Evolutionary conservation across 2,329 filamentous ascomycete genomes (phyloP), one percentile per base, ranked within the genome.

Genomic region (Cryphonectria carpinicola): DNA sequence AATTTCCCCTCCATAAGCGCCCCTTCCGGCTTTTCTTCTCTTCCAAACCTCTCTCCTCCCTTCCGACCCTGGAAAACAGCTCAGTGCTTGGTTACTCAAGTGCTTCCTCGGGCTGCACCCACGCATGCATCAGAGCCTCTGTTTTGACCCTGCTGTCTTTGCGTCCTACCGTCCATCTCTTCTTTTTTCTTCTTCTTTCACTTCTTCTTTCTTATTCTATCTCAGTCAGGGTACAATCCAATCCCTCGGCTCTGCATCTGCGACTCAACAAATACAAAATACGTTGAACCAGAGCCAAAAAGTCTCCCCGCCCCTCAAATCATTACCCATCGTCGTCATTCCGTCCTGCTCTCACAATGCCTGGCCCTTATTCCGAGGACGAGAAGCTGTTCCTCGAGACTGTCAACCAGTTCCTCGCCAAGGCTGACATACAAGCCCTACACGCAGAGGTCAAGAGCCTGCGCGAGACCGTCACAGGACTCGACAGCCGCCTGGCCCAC

Each of bases 401-500:
- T 8, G 28, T 65, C 62, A 65, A 28, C 25, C 41, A 52, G 17
- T 65, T 65, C 28, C 28, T 52, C 39, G 62, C 25, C 41, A 65
- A n/a, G 43, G 62, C 62, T 2, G 43, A 52, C 28, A 65, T 43
- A 19, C 41, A 52, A 32, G 62, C 62, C 17, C 25, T 65, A 28
- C 62, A 46, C 25, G 13, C 62, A 22, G 62, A 43, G 25, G 2
- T 65, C 5, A 19, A 32, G 19, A 13, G 13, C 14, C 62, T 65
- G 62, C 62, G 43, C 14, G 43, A 35, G 17, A 65, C 62, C 8
- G 14, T 65, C 62, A 35, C 62, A 2, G 19, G 13, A 3, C 41
- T 65, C n/a, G 62, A 49, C 14, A 3, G 22, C n/a, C 41, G 62
- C 25, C 62, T 65, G 39, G 13, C 25, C 4, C 25, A 43, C 25